Evolutionary conservation across 2,329 filamentous ascomycete species (phyloP), one percentile per base, ranked within the genome.

Genomic region (Exophiala sp.): DNA sequence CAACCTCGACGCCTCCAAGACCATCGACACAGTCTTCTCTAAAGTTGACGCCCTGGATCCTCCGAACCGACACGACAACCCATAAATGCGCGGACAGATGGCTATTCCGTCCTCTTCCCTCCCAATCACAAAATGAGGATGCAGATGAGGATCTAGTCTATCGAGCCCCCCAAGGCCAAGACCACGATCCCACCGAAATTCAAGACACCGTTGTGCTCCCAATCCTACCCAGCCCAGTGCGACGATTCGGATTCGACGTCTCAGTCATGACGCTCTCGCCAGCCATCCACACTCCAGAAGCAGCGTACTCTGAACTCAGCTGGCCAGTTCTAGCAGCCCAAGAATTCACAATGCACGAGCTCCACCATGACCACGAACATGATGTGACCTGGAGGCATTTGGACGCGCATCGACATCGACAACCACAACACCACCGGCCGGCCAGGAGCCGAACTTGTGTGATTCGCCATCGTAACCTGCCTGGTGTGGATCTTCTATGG

Each of bases 211-310:
- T 55, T 10, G 52, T 51, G 22, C 37, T 55, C 1, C 52, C 52
- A 18, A 46, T 55, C 27, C 30, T 43, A 9, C 52, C 52, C 7
- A 45, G 45, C 5, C 42, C 42, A 6, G 32, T 19, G 14, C 47
- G 43, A 7, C 32, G 23, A 1, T 41, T 23, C n/a, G 23, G 19
- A 22, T 42, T 52, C 37, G 48, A 46, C 18, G 42, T 52, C 16
- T 46, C 32, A 13, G 49, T 55, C 41, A 55, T 55, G 52, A 55
- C 52, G 13, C 48, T 55, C 13, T 45, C 52, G 11, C 38, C 43
- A 9, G 42, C 42, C 11, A 16, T 43, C 11, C 50, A 49, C 37
- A 52, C 48, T 1, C 52, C 48, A 0, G 27, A 23, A 1, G 45
- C 48, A n/a, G 5, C 7, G 21, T 43, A 39, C 13, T 49, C 45